Conservation (phyloP, 2,329 filamentous ascomycete genomes). For the Nigrograna mackinnonii region DNA sequence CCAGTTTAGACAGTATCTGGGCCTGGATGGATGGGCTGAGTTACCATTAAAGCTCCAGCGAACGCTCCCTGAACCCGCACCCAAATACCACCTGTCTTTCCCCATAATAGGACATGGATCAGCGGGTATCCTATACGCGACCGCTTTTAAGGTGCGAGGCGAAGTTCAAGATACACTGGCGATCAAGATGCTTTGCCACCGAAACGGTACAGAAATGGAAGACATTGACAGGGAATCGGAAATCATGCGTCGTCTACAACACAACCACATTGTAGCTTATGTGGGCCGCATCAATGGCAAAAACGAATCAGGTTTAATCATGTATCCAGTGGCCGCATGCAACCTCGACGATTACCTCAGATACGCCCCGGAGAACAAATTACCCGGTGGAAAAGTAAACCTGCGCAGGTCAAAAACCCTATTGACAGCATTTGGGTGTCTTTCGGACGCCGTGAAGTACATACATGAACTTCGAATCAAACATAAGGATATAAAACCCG, state of each 20-base stretch:
- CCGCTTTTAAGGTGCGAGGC: no score
- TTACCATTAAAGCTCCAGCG: no score
- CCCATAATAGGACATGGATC: no score
- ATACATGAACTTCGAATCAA: background rate
- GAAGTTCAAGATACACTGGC: no score
- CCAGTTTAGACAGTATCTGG: no score
- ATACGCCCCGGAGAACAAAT: background rate
- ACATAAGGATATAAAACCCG: conserved; percentile 1
- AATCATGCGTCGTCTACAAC: background rate
- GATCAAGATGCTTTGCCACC: no score
- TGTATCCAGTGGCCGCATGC: background rate
- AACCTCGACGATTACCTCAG: conserved; percentile 1
- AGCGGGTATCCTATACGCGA: no score
- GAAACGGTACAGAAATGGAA: no score
- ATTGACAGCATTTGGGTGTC: background rate
- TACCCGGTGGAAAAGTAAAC: background rate
- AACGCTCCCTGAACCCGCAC: no score
- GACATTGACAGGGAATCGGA: no score
- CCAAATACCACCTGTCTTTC: no score
- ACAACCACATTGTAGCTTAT: background rate
- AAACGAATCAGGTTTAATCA: background rate
- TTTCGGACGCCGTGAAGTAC: background rate
- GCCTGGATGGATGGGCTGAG: no score
- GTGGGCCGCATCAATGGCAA: background rate
- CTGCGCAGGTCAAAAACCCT: background rate